Conservation (phyloP, 129 eudicot species). For the Flaveria brownii region DNA sequence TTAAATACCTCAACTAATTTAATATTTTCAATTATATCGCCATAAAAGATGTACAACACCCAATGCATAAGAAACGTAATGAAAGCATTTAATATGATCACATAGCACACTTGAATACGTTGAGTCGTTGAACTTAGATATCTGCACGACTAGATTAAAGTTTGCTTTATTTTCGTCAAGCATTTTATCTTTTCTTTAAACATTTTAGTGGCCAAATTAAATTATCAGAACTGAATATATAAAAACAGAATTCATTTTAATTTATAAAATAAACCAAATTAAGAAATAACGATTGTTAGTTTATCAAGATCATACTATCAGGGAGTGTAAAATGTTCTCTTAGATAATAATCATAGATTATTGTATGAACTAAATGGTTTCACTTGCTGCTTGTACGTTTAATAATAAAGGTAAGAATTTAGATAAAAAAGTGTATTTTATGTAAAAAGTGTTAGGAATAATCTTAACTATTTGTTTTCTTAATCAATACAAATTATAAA, state of each 20-base stretch:
- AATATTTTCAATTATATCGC: slow-evolving; percentile 38
- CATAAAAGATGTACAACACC: slow-evolving; percentile 41
- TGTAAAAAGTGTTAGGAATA: no score
- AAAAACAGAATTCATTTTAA: no score
- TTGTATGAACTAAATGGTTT: no score
- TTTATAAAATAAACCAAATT: background rate
- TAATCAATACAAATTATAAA: no score
- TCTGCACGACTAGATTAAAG: slow-evolving; percentile 18
- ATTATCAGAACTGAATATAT: background rate
- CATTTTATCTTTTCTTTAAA: background rate
- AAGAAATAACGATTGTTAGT: background rate
- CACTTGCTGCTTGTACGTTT: no score
- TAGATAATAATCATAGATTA: no score
- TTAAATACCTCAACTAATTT: slow-evolving; percentile 44
- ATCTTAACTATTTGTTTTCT: no score
- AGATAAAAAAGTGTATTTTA: no score
- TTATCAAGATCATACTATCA: background rate
- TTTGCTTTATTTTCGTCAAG: background rate
- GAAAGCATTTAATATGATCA: slow-evolving; percentile 36
- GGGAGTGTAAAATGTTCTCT: background rate
- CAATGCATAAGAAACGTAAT: slow-evolving; percentile 40
- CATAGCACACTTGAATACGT: slow-evolving; percentile 33
- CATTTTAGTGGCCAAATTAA: background rate
- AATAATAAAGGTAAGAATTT: no score
- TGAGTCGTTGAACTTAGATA: slow-evolving; percentile 22